These are phyloP conservation scores for Apiospora saccharicola DNA, from an alignment of 2,329 filamentous ascomycete species.

Conservation along the genomic window DNA sequence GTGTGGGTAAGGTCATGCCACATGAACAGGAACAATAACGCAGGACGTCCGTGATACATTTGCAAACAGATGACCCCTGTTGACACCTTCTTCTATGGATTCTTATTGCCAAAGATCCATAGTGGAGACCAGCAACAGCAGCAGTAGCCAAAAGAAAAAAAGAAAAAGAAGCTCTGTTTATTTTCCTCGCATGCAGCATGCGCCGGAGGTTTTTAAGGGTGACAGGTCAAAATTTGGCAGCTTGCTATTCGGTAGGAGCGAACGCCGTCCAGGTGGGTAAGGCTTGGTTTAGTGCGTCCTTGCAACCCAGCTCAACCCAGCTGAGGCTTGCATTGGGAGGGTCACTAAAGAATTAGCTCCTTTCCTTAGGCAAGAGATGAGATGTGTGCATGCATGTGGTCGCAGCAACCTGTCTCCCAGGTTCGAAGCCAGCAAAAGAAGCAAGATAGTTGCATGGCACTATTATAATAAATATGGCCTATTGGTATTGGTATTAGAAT, in stretches of 20 bases:
- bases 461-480: neutral
- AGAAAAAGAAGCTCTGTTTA: neutral
- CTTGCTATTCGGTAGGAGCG: constrained; percentile 8
- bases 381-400: neutral
- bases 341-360: neutral
- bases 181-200: constrained; percentile 3
- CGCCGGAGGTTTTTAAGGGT: constrained; percentile 1
- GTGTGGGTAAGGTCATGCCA: neutral
- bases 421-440: neutral
- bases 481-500: neutral
- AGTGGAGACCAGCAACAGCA: neutral
- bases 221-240: constrained; percentile 12
- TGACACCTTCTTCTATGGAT: neutral
- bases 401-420: neutral
- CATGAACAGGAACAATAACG: neutral
- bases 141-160: neutral
- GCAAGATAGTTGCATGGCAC: neutral
- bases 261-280: constrained; percentile 17
- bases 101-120: neutral
- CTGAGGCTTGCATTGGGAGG: neutral
- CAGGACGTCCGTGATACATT: neutral
- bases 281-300: constrained; percentile 11
- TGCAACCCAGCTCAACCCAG: constrained; percentile 3
- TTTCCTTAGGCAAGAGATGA: neutral
- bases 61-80: constrained; percentile 8